Conservation (phyloP, 805 yeast species). For the Starmerella potacharoeniae region DNA sequence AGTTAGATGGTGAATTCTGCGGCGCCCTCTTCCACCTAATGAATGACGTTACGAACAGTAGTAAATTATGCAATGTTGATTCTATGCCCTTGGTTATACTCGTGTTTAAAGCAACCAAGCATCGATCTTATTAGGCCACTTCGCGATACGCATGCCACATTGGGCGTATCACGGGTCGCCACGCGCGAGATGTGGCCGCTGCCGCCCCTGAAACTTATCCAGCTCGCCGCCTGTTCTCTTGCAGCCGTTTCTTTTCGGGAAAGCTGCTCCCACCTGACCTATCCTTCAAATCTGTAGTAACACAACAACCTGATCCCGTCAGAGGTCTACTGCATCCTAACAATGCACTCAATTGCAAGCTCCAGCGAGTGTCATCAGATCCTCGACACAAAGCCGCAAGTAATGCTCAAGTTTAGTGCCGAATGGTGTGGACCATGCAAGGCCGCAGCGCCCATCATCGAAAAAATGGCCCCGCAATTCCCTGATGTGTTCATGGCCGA, state of each 20-base stretch:
- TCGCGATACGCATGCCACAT: neutral
- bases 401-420: slow-evolving; percentile 77
- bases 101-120: too few relatives aligned
- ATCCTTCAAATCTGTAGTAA: neutral
- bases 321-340: too few relatives aligned
- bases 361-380: slow-evolving; percentile 4
- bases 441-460: slow-evolving; percentile 87
- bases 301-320: neutral
- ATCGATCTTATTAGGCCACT: neutral
- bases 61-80: neutral
- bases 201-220: too few relatives aligned
- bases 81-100: too few relatives aligned
- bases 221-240: too few relatives aligned
- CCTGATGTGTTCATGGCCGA: slow-evolving; percentile 57
- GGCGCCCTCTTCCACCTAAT: neutral
- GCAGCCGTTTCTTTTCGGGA: too few relatives aligned
- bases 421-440: slow-evolving; percentile 98
- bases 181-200: neutral
- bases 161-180: neutral
- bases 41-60: neutral
- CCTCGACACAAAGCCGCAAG: slow-evolving; percentile 8
- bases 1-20: neutral
- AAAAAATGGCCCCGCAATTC: slow-evolving; percentile 54
- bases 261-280: neutral
- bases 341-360: slow-evolving; percentile 2